Conservation (phyloP, 257 asterid species). For the Ophiorrhiza pumila region DNA sequence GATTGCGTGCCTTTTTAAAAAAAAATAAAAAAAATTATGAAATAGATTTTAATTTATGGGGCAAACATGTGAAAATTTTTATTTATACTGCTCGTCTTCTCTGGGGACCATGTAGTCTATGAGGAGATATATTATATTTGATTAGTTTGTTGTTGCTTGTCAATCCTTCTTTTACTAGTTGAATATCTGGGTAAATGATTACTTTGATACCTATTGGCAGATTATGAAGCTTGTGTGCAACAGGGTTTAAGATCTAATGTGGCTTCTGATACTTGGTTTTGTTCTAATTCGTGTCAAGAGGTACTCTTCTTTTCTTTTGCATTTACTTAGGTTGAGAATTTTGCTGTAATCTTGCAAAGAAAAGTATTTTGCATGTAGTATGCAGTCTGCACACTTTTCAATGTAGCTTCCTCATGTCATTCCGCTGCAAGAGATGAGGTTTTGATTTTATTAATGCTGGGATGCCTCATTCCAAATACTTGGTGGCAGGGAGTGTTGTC, state of each 20-base stretch:
- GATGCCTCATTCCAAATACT: too few species aligned
- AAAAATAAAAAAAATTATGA: neutral
- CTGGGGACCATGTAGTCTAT: neutral
- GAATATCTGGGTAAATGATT: constrained; percentile 8
- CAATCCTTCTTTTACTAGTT: neutral
- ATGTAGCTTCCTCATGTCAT: too few species aligned
- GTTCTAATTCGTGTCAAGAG: constrained; percentile 70
- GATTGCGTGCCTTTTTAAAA: too few species aligned
- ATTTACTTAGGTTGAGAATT: constrained; percentile 10
- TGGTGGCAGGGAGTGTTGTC: too few species aligned
- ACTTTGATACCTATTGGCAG: constrained; percentile 42
- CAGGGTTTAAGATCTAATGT: constrained; percentile 37
- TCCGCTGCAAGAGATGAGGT: too few species aligned
- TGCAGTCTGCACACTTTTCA: too few species aligned
- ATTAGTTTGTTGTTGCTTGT: neutral
- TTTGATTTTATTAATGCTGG: too few species aligned
- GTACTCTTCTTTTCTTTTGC: constrained; percentile 32
- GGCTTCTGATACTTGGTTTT: constrained; percentile 69
- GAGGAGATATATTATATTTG: too few species aligned
- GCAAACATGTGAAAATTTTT: neutral
- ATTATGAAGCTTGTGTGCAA: constrained; percentile 63
- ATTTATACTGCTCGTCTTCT: too few species aligned
- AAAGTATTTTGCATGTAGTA: too few species aligned
- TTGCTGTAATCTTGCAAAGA: neutral
- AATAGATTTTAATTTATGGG: neutral